Percentiles rank a stretch among this genome's conserved stretches.
Conservation (phyloP, 805 yeast genomes). For the Lipomyces spencermartinsiae region DNA sequence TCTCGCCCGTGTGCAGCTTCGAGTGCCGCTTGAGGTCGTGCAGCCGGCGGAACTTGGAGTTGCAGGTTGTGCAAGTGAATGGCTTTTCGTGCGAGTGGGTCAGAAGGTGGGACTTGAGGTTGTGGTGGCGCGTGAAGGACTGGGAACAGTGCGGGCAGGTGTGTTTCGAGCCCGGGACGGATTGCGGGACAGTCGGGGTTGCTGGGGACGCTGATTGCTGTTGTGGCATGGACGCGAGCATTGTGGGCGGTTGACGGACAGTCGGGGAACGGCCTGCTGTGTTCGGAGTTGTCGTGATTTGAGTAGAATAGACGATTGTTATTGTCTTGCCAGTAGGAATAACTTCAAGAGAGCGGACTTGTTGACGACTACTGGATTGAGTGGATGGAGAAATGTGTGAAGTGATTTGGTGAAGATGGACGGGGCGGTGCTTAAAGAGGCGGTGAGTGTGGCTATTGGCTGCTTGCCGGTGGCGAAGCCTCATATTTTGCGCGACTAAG, state of each 20-base stretch:
- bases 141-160: conserved; percentile 66
- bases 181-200: conserved; percentile 2
- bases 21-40: conserved; percentile 81
- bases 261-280: background rate
- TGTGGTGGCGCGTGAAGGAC: conserved; percentile 73
- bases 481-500: background rate
- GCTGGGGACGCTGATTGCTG: conserved; percentile 20
- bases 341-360: too few species aligned
- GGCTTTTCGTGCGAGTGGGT: conserved; percentile 73
- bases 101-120: conserved; percentile 71
- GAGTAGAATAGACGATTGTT: background rate
- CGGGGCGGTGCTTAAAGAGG: conserved; percentile 21
- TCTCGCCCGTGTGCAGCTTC: conserved; percentile 77
- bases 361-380: too few species aligned
- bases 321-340: too few species aligned
- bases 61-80: conserved; percentile 66
- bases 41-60: conserved; percentile 67
- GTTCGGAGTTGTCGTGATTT: background rate
- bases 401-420: conserved; percentile 1
- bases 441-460: conserved; percentile 12
- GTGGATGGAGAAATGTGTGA: background rate
- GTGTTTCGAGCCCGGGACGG: conserved; percentile 28
- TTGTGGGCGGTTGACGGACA: conserved; percentile 1
- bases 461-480: conserved; percentile 3
- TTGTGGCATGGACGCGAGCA: conserved; percentile 24